Evolutionary conservation across 2,329 filamentous ascomycete genomes (phyloP).

Genomic region (Mycosphaerella sp.): DNA sequence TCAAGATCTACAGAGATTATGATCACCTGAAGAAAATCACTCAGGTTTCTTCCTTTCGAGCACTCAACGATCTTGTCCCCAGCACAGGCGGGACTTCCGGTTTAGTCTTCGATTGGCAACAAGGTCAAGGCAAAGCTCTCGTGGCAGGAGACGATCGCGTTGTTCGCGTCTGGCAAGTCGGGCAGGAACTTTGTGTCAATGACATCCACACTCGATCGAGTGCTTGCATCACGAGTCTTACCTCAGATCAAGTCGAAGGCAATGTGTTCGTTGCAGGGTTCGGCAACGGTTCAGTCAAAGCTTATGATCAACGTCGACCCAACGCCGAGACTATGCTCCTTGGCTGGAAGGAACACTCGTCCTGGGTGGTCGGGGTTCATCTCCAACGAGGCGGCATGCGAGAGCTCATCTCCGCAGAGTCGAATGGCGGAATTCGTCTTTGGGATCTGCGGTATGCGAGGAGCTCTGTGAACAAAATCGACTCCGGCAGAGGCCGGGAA

Average conservation of each 20-base stretch:
- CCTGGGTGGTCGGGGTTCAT: conserved; percentile 94
- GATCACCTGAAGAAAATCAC: conserved; percentile 70
- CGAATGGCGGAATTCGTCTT: conserved; percentile 86
- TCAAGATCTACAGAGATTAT: conserved; percentile 90
- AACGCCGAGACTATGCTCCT: conserved; percentile 89
- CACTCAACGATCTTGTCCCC: conserved; percentile 85
- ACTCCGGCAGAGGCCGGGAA: conserved; percentile 44
- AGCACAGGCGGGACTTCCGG: conserved; percentile 84
- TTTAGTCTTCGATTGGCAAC: conserved; percentile 97
- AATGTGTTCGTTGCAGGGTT: conserved; percentile 96
- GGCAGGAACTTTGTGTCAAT: conserved; percentile 81
- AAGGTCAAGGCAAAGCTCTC: conserved; percentile 90
- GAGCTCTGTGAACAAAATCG: conserved; percentile 31
- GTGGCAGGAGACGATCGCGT: conserved; percentile 94
- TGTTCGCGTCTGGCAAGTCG: conserved; percentile 93
- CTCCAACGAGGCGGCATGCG: conserved; percentile 93
- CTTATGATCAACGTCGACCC: conserved; percentile 84
- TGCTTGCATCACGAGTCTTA: conserved; percentile 91
- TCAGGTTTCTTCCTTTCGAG: conserved; percentile 84
- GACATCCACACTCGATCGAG: conserved; percentile 93
- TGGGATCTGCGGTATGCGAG: conserved; percentile 78
- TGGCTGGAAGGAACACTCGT: conserved; percentile 92
- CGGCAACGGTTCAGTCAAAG: conserved; percentile 86
- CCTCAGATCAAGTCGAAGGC: conserved; percentile 95
- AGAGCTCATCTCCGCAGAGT: conserved; percentile 82